Conservation (phyloP, 495 filamentous ascomycete genomes). For the Penicillium simplicissimum region DNA sequence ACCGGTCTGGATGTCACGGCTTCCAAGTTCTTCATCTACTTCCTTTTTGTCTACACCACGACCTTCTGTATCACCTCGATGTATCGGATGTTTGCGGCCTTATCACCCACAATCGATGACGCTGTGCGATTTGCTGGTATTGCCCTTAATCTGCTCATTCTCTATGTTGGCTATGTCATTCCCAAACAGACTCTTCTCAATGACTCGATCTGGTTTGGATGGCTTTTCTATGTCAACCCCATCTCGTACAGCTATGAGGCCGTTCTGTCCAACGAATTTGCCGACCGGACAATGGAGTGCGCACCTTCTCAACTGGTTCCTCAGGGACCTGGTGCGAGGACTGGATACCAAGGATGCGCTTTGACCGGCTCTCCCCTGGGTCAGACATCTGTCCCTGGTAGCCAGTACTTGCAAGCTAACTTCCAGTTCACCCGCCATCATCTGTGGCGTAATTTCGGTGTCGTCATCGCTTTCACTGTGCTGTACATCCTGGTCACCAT, state of each 20-base stretch:
- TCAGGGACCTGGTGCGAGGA: slow-evolving; percentile 50
- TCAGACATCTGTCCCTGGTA: slow-evolving; percentile 52
- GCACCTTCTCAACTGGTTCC: slow-evolving; percentile 56
- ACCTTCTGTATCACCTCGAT: slow-evolving; percentile 68
- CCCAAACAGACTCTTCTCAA: slow-evolving; percentile 62
- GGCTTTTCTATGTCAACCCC: slow-evolving; percentile 76
- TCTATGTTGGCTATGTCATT: slow-evolving; percentile 83
- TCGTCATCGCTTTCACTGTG: slow-evolving; percentile 67
- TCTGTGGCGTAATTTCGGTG: slow-evolving; percentile 81
- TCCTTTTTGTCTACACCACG: slow-evolving; percentile 68
- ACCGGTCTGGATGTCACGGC: slow-evolving; percentile 61
- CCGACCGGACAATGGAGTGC: slow-evolving; percentile 59
- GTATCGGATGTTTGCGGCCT: slow-evolving; percentile 74
- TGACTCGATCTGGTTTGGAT: slow-evolving; percentile 75
- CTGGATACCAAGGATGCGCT: slow-evolving; percentile 61
- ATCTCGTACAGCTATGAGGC: slow-evolving; percentile 73
- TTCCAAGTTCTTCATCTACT: slow-evolving; percentile 73
- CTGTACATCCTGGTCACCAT: slow-evolving; percentile 70
- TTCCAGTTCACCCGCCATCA: slow-evolving; percentile 64
- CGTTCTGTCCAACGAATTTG: slow-evolving; percentile 69
- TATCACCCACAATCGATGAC: slow-evolving; percentile 71
- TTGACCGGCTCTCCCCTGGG: slow-evolving; percentile 55
- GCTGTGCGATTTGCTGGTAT: slow-evolving; percentile 71
- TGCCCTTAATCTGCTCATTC: slow-evolving; percentile 64
- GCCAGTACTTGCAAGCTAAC: slow-evolving; percentile 55